phyloP scores from a whole-genome alignment of 2,329 filamentous ascomycete species.

The Aspergillus aculeatus region DNA sequence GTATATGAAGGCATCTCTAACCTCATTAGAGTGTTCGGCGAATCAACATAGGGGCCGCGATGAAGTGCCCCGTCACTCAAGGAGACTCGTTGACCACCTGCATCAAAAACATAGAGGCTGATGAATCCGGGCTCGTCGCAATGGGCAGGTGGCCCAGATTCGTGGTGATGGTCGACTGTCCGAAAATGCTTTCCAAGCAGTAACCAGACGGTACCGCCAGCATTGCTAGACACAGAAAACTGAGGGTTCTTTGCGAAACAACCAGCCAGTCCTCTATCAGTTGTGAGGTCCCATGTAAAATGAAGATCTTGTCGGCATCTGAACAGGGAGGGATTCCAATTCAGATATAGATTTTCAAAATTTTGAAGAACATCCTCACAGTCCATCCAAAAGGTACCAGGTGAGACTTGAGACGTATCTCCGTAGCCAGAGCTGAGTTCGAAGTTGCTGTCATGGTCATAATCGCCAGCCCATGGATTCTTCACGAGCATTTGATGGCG shows the following conservation, averaged over 20 bases:
- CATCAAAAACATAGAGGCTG: slow-evolving; percentile 77
- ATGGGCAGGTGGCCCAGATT: slow-evolving; percentile 40
- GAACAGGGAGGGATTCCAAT: slow-evolving; percentile 92
- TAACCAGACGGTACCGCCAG: slow-evolving; percentile 71
- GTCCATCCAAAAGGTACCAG: slow-evolving; percentile 92
- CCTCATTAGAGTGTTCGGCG: slow-evolving; percentile 82
- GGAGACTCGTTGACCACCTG: slow-evolving; percentile 68
- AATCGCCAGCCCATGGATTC: slow-evolving; percentile 86
- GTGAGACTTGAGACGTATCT: slow-evolving; percentile 34
- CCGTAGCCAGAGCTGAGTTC: slow-evolving; percentile 11
- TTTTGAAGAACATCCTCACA: slow-evolving; percentile 84
- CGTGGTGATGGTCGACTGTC: slow-evolving; percentile 53
- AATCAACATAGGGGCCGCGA: slow-evolving; percentile 86
- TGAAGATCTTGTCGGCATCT: slow-evolving; percentile 80
- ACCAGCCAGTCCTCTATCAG: slow-evolving; percentile 60
- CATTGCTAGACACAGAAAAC: slow-evolving; percentile 54
- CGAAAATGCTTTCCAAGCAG: slow-evolving; percentile 83
- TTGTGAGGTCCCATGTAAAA: slow-evolving; percentile 75
- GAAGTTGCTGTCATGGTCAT: slow-evolving; percentile 42
- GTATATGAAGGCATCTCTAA: slow-evolving; percentile 59
- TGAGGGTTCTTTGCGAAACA: slow-evolving; percentile 69
- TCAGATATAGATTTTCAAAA: slow-evolving; percentile 94
- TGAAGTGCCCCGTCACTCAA: slow-evolving; percentile 70
- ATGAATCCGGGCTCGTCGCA: slow-evolving; percentile 72
- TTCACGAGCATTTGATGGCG: slow-evolving; percentile 77